Percentiles rank a stretch among this genome's conserved stretches.
These are phyloP conservation scores for Agaricus blazei DNA, from an alignment of 768 basidiomycete species.

Conservation along the genomic window DNA sequence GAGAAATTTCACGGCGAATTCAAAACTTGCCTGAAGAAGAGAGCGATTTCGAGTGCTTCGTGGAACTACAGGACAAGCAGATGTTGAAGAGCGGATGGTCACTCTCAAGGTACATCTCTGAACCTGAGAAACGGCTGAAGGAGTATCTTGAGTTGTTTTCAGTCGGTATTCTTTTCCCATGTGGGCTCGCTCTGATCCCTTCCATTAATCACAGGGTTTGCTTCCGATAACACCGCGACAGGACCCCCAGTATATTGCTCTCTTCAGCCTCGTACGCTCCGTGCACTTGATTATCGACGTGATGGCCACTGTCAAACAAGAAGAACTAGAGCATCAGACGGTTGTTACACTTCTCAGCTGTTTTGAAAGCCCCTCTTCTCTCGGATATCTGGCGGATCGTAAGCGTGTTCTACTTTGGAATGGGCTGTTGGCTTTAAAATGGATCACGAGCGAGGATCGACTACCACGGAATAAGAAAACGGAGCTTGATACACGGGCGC, in stretches of 20 bases:
- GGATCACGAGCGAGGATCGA: background rate
- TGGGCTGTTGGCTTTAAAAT: conserved; percentile 44
- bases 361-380: conserved; percentile 54
- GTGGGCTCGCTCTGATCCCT: background rate
- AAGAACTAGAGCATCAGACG: conserved; percentile 83
- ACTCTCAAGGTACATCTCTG: conserved; percentile 62
- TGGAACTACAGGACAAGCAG: conserved; percentile 57
- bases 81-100: conserved; percentile 56
- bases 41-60: conserved; percentile 82
- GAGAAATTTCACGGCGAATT: conserved; percentile 50
- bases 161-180: conserved; percentile 37
- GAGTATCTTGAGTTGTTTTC: conserved; percentile 70
- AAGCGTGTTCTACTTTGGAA: conserved; percentile 73
- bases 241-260: conserved; percentile 68
- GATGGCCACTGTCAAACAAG: conserved; percentile 78
- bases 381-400: conserved; percentile 54
- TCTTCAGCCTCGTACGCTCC: conserved; percentile 58
- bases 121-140: conserved; percentile 70
- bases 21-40: conserved; percentile 42
- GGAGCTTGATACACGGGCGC: background rate
- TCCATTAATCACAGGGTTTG: conserved; percentile 48
- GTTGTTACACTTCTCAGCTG: conserved; percentile 55
- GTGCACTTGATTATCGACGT: conserved; percentile 70
- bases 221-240: conserved; percentile 61
- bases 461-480: background rate